Percentiles rank a stretch among this genome's conserved stretches.
Evolutionary conservation across 2,329 filamentous ascomycete genomes (phyloP).

Genomic region (Parascedosporium putredinis): DNA sequence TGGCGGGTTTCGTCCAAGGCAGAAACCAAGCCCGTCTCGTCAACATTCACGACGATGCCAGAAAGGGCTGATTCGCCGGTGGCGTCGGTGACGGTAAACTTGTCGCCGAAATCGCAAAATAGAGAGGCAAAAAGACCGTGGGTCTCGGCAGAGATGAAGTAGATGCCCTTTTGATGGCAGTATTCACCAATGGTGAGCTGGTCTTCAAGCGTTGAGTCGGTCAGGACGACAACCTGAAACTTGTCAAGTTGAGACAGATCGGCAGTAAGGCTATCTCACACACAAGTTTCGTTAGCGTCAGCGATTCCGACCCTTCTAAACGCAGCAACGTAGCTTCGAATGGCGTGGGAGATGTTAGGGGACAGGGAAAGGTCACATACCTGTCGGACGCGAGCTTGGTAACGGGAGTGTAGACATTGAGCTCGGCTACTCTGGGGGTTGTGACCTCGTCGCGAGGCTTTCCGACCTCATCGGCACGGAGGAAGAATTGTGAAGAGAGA

Average conservation of each 20-base stretch:
- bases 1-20: conserved; percentile 91
- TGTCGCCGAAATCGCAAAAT: conserved; percentile 94
- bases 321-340: too few relatives aligned
- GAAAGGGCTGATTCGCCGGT: conserved; percentile 80
- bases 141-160: conserved; percentile 75
- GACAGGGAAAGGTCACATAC: too few relatives aligned
- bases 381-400: conserved; percentile 55
- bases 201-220: conserved; percentile 67
- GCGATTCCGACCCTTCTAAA: not conserved
- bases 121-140: conserved; percentile 91
- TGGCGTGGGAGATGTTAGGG: too few relatives aligned
- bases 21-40: conserved; percentile 83
- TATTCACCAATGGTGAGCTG: conserved; percentile 84
- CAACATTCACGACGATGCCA: conserved; percentile 83
- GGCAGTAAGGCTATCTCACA: conserved; percentile 44
- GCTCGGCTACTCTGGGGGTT: conserved; percentile 78
- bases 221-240: conserved; percentile 89
- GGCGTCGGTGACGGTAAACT: conserved; percentile 81
- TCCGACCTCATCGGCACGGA: conserved; percentile 77
- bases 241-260: conserved; percentile 76
- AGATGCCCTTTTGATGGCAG: conserved; percentile 89
- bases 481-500: conserved; percentile 95
- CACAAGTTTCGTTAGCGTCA: conserved; percentile 12
- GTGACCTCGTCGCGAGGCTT: conserved; percentile 83
- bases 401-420: conserved; percentile 94